Evolutionary conservation across 2,329 filamentous ascomycete species (phyloP).

Genomic region (Penicillium sp.): DNA sequence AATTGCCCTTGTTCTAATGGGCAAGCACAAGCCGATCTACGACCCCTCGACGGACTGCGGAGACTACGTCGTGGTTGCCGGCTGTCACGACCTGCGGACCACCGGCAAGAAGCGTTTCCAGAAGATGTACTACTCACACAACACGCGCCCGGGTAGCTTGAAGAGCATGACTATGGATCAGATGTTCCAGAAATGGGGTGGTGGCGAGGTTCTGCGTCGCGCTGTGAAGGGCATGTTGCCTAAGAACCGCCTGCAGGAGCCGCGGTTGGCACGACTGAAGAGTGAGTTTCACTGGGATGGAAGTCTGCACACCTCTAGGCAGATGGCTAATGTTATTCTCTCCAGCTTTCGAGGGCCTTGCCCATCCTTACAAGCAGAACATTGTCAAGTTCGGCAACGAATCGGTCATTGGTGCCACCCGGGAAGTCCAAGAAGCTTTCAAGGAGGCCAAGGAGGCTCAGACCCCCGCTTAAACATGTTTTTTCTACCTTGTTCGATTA

Average conservation of each 20-base stretch:
- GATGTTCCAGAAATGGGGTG: constrained; percentile 91
- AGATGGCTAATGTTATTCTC: constrained; percentile 9
- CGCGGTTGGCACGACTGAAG: constrained; percentile 84
- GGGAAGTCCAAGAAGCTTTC: constrained; percentile 41
- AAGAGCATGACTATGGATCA: constrained; percentile 91
- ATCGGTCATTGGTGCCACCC: constrained; percentile 33
- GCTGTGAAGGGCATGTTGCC: constrained; percentile 97
- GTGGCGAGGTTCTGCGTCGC: constrained; percentile 84
- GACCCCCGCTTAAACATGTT: constrained; percentile 21
- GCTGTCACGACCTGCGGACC: constrained; percentile 81
- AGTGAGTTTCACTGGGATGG: constrained; percentile 43
- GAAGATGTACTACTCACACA: constrained; percentile 96
- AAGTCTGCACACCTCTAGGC: neutral
- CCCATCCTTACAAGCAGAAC: constrained; percentile 90
- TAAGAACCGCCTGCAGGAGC: constrained; percentile 90
- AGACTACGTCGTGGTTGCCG: constrained; percentile 94
- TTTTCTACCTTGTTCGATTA: constrained; percentile 1
- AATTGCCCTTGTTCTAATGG: constrained; percentile 88
- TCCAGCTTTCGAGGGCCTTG: constrained; percentile 82
- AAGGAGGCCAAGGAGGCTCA: constrained; percentile 29
- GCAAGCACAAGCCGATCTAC: constrained; percentile 98
- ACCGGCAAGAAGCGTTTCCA: constrained; percentile 91
- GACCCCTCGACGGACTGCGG: constrained; percentile 98
- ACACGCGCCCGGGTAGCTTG: constrained; percentile 82
- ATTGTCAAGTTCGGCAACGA: constrained; percentile 70